phyloP scores from a whole-genome alignment of 352 stramenopile genomes.

The Phytopythium oedochilum region DNA sequence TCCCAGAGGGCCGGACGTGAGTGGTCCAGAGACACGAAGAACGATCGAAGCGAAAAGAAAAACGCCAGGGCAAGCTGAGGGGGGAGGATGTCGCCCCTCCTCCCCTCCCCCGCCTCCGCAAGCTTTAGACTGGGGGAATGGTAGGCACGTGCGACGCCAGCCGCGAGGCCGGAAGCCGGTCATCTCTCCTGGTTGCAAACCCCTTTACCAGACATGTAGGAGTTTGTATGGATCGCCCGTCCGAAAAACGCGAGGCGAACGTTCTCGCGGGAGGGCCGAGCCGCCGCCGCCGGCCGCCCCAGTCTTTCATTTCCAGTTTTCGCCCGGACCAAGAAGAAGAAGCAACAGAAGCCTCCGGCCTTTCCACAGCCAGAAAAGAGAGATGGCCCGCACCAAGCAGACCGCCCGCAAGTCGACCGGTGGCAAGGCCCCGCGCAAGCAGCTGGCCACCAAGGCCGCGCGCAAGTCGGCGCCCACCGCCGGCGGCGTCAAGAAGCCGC shows the following conservation, averaged over 20 bases:
- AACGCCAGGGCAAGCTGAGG: not conserved
- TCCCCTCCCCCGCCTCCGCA: not conserved
- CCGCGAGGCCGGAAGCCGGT: conserved; percentile 5
- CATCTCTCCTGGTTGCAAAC: conserved; percentile 34
- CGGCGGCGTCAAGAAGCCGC: conserved; percentile 90
- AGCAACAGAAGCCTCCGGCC: not conserved
- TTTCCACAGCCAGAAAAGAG: not conserved
- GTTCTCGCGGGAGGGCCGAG: not conserved
- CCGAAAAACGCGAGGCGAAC: conserved; percentile 7
- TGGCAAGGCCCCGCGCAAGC: conserved; percentile 93
- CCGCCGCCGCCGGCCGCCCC: conserved; percentile 1
- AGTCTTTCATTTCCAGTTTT: conserved; percentile 42
- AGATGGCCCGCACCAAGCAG: conserved; percentile 96
- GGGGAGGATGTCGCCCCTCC: conserved; percentile 28
- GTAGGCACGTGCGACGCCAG: not conserved
- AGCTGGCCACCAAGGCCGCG: conserved; percentile 91
- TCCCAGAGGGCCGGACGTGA: conserved; percentile 8
- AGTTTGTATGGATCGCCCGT: conserved; percentile 28
- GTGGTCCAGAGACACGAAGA: conserved; percentile 31
- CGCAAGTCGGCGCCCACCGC: conserved; percentile 91
- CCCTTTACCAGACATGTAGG: conserved; percentile 27
- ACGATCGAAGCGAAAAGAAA: conserved; percentile 13
- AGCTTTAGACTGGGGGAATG: not conserved
- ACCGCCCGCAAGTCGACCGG: conserved; percentile 95
- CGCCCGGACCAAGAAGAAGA: conserved; percentile 15